phyloP scores from a whole-genome alignment of 805 yeast genomes.

The Starmerella bacillaris region DNA sequence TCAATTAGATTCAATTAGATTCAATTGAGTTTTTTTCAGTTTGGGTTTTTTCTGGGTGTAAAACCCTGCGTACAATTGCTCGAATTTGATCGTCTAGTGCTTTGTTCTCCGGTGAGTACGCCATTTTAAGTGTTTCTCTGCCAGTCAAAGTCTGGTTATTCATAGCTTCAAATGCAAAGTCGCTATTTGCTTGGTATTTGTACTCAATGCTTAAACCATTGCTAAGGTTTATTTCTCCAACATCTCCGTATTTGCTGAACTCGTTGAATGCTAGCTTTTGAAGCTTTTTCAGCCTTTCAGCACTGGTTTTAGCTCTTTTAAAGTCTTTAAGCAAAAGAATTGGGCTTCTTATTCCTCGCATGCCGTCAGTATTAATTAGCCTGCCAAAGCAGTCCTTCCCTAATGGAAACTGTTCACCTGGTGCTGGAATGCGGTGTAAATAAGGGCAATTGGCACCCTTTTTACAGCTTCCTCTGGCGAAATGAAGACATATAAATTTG shows the following conservation, averaged over 20 bases:
- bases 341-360: constrained; percentile 73
- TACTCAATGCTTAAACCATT: constrained; percentile 58
- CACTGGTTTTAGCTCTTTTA: no score
- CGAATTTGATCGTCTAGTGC: constrained; percentile 3
- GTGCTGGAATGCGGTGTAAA: constrained; percentile 66
- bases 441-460: constrained; percentile 61
- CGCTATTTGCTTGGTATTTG: constrained; percentile 54
- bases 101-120: no score
- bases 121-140: constrained; percentile 35
- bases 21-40: no score
- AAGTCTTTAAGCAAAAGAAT: constrained; percentile 58
- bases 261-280: constrained; percentile 29
- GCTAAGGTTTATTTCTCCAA: constrained; percentile 43
- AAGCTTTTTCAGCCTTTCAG: constrained; percentile 27
- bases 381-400: constrained; percentile 85
- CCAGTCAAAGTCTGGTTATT: constrained; percentile 55
- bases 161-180: constrained; percentile 93
- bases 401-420: constrained; percentile 31
- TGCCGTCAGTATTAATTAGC: constrained; percentile 76
- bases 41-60: no score
- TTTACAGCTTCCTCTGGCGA: constrained; percentile 76
- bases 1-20: no score
- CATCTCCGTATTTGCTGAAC: constrained; percentile 60
- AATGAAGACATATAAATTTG: constrained; percentile 55
- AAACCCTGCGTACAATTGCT: constrained; percentile 5